Base-by-base conservation (phyloP, 73 alveolate species). In the Symbiodinium natans region DNA sequence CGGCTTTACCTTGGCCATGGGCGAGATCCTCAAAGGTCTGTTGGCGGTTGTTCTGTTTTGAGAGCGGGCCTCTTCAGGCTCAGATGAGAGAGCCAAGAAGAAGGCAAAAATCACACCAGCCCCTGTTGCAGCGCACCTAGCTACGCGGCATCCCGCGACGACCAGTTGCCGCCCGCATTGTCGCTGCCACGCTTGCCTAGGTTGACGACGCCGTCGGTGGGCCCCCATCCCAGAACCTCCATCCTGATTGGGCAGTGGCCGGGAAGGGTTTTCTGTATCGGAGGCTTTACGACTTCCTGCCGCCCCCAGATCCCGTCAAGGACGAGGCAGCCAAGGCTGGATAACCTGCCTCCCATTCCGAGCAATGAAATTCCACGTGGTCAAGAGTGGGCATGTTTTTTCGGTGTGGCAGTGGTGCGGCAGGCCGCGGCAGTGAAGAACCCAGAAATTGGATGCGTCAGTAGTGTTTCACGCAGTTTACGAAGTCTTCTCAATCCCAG, bases 291-390 rank as follows among this genome's bases (percentile, higher is more conserved):
- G 97, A 90, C 41, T 90, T 90, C 77, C 97, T 90, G n/a, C 97
- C 97, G 29, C 97, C 97, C 54, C 97, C 97, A 5, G 97, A 90
- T 41, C 97, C 97, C 31, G 97, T 59, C 75, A 90, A 90, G 63
- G 97, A 90, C 84, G 97, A 90, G 56, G 97, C 97, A 4, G 97
- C 97, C 6, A 90, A 90, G 97, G 97, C 97, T 3, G 27, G 40
- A 63, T 9, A 48, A 31, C 15, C 31, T 73, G 84, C 1, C 17
- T 13, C 6, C 9, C 84, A 2, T n/a, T 34, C 83, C 33, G 83
- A 1, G 17, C 33, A 71, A 15, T 25, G 31, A 2, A 21, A 21
- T 29, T 56, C 27, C 75, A 54, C 13, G 74, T 15, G 13, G 29
- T 54, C 59, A 6, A 13, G 43, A 38, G 48, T 13, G 52, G 7